Percentiles rank a stretch among this genome's conserved stretches.
Evolutionary conservation across 2,329 filamentous ascomycete species (phyloP).

Genomic region (Thelonectria blattea): DNA sequence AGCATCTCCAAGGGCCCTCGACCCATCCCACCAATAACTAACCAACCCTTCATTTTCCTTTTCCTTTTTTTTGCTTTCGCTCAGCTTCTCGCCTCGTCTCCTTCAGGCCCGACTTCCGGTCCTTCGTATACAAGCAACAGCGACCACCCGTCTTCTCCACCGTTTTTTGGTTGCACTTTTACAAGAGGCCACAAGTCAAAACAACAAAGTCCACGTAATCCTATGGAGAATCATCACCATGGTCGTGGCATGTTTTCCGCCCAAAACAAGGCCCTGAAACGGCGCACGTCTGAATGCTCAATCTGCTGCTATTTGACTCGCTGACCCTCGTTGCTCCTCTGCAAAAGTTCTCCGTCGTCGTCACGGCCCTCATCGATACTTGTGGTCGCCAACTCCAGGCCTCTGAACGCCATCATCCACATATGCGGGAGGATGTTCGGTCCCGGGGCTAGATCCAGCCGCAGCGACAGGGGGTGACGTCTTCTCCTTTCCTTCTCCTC

Average conservation of each 20-base stretch:
- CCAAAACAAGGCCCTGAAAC: background rate
- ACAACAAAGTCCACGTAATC: background rate
- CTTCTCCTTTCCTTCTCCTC: conserved; percentile 1
- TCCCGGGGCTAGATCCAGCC: conserved; percentile 20
- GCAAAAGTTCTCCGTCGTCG: background rate
- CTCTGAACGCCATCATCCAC: conserved; percentile 33
- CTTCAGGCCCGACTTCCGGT: background rate
- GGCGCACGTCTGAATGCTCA: background rate
- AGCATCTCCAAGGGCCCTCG: background rate
- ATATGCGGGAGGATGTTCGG: conserved; percentile 32
- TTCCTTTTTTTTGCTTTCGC: too few relatives aligned
- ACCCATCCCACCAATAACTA: too few relatives aligned
- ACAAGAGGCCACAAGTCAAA: background rate
- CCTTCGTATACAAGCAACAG: background rate
- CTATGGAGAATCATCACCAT: background rate
- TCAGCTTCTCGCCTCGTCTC: background rate
- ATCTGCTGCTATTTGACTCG: background rate
- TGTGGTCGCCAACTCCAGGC: conserved; percentile 35
- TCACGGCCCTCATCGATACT: conserved; percentile 28
- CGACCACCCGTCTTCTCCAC: background rate
- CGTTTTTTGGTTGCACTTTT: background rate
- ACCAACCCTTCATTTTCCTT: too few relatives aligned
- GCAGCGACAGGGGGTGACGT: conserved; percentile 6
- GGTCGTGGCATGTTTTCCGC: background rate
- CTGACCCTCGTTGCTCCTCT: background rate